Evolutionary conservation across 129 eudicot species (phyloP), one percentile per base, ranked within the genome.

Genomic region (Artemisia tridentata): DNA sequence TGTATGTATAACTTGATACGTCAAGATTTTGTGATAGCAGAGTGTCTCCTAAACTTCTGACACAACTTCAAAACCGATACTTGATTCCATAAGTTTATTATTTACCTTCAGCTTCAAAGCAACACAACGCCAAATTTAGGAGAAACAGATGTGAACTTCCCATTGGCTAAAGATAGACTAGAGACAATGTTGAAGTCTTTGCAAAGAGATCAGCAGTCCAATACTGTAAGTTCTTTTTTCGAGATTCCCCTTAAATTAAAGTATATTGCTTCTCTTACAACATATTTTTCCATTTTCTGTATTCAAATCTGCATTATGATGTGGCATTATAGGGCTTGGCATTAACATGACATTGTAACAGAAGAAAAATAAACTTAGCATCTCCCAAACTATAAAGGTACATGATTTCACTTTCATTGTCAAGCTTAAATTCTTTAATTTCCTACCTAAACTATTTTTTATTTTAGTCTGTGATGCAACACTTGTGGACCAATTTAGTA

Each of bases 121-220:
- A 77, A 75, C 65, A 77, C 84, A 72, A 76, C 17, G 67, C 78
- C 75, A 47, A 78, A 64, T 74, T 69, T 75, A 47, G 85, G 74
- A 63, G 95, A 80, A 72, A 45, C 46, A 21, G 86, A 83, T 66
- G 83, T 76, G 68, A 78, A 79, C 59, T 80, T 83, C 68, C 88
- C 63, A 72, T 72, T 85, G 80, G 78, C 78, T 50, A 88, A 88
- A 79, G 95, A 85, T 74, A 78, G 79, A 43, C 75, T 85, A 80
- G 86, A 81, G 77, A 85, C 80, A 52, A 83, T 83, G 86, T 68
- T 88, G 80, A 79, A 64, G 60, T 88, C 95, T 52, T 80, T 85
- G 84, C 71, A 83, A 25, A 76, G 77, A 64, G 85, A 79, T 62
- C 80, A 85, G 75, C 70, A 67, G 57, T 55, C 86, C 11, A 78